Evolutionary conservation across 2,329 filamentous ascomycete species (phyloP), one percentile per base, ranked within the genome.

Genomic region (Graphiopsis chlorocephala): DNA sequence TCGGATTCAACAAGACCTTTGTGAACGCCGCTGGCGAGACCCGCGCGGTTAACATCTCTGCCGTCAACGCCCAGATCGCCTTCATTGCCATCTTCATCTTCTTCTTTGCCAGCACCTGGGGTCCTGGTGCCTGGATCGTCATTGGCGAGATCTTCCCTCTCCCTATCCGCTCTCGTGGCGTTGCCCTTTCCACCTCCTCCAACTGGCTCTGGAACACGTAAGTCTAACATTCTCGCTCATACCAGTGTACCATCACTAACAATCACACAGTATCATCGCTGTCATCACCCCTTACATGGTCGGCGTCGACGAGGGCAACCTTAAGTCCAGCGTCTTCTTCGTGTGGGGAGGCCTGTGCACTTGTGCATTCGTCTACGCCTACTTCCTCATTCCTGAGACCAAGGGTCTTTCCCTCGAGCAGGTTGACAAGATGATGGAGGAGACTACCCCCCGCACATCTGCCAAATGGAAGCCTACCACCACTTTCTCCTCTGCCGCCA

Each of bases 71-170:
- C 58, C 88, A 93, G 84, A 92, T 96, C 69, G 87, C 91, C 67
- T 95, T 96, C 82, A 95, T 95, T 75, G 90, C 88, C 81, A 88
- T 96, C 82, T 95, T 93, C 85, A 93, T 96, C 83, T 93, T 92
- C 85, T 94, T 90, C 85, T 96, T 96, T 77, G 92, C 92, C 66
- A 88, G 86, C 65, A 96, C 92, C 68, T 96, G 92, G 92, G 92
- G 92, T 61, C 91, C 92, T 7, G 89, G 83, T 64, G 84, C 84
- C 28, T 87, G 85, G 85, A 82, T 84, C 64, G 85, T 96, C 71
- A 93, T 95, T 73, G 92, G 92, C 76, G 92, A 97, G 82, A 90
- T 95, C 79, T 96, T 90, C 86, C 92, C 92, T 65, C 86, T 96
- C 62, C 91, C 91, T 67, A 94, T 96, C 79, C 90, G 93, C 73